These are phyloP conservation scores for Narthecium ossifragum DNA, from an alignment of 106 monocot species.

Conservation along the genomic window DNA sequence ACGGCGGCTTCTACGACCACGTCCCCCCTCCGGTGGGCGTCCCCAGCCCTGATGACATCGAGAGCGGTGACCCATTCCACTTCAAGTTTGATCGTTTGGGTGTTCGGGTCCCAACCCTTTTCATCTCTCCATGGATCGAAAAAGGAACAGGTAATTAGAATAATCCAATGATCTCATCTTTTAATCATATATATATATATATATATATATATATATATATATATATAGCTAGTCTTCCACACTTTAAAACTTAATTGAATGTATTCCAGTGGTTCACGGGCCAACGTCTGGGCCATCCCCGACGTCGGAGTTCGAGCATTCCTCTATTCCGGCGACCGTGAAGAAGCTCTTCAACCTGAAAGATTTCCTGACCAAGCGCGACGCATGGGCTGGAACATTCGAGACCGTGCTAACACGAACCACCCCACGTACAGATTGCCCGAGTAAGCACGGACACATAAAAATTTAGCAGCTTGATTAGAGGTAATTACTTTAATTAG, in stretches of 20 bases:
- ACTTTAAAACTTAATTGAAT: not conserved
- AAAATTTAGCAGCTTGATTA: constrained; percentile 19
- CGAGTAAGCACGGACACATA: constrained; percentile 15
- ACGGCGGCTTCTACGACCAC: constrained; percentile 95
- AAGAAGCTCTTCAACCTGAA: constrained; percentile 83
- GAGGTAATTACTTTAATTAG: not conserved
- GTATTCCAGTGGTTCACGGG: constrained; percentile 56
- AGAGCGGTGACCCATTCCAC: constrained; percentile 59
- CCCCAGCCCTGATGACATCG: constrained; percentile 75
- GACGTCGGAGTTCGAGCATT: constrained; percentile 81
- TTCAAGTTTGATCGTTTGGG: constrained; percentile 87
- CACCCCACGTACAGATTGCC: constrained; percentile 72
- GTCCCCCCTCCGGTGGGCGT: constrained; percentile 69
- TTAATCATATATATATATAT: not conserved
- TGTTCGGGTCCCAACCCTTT: constrained; percentile 69
- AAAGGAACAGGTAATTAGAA: constrained; percentile 44
- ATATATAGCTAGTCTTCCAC: too few species aligned
- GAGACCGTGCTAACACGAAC: constrained; percentile 53
- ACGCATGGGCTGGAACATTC: constrained; percentile 91
- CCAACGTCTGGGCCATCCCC: constrained; percentile 54
- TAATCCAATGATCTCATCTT: not conserved
- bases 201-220: not conserved
- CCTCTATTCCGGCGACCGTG: constrained; percentile 85
- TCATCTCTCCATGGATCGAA: constrained; percentile 93
- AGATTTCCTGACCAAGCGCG: constrained; percentile 65